Evolutionary conservation across 2,329 filamentous ascomycete species (phyloP), one percentile per base, ranked within the genome.

Genomic region (Zymoseptoria tritici): DNA sequence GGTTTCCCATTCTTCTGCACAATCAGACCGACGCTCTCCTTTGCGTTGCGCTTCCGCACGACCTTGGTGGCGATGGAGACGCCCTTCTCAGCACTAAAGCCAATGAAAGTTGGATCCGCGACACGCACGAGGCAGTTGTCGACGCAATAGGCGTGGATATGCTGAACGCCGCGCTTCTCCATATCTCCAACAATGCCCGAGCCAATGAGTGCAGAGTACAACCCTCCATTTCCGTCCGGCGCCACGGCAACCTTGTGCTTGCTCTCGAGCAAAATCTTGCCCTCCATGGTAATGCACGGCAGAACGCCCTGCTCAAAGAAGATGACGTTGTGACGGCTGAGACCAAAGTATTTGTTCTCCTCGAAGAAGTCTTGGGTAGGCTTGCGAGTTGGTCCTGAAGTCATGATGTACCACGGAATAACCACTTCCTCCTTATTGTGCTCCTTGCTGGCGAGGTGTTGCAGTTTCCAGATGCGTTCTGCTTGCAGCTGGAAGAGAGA

Each of bases 331-430:
- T 88, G 85, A 77, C 89, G 84, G 67, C 87, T 82, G 61, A 99
- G 79, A 5, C 94, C 94, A 75, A 99, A 99, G 81, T 91, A 97
- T 60, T 85, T 84, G 80, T 97, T 83, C 76, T 96, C 82, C 74
- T 89, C 79, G 76, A 99, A 97, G 80, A 94, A 99, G 63, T 88
- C 81, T 80, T 96, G 89, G n/a, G 94, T 99, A 49, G 92, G 90
- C 62, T 85, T 85, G 67, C 92, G 85, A 7, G 94, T 99, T 52
- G 94, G 94, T 4, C 94, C 94, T 71, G 91, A 96, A 70, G 94
- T 99, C 94, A 99, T 99, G 76, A 99, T 91, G 78, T 99, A 99
- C 94, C 94, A 99, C 11, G 94, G 94, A 50, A 97, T 86, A 31
- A 88, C 80, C 51, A 85, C 85, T 54, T 79, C 79, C 62, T 78